phyloP scores from a whole-genome alignment of 176 grass and related monocot species.

The Guadua angustifolia region DNA sequence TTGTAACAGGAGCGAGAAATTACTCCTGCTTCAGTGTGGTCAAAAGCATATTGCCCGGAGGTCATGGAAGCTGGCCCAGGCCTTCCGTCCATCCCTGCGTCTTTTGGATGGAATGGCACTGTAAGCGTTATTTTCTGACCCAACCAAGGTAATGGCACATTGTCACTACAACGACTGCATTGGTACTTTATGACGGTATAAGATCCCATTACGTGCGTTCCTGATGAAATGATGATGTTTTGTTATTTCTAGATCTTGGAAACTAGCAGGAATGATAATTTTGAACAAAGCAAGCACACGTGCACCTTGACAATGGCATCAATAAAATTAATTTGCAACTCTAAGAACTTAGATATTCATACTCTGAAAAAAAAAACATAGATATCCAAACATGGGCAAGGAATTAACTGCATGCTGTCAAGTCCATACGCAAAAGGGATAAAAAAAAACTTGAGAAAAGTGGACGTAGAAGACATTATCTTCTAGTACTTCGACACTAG shows the following conservation, averaged over 20 bases:
- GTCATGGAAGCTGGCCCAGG: too few relatives aligned
- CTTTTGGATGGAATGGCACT: too few relatives aligned
- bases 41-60: too few relatives aligned
- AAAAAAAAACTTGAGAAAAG: too few relatives aligned
- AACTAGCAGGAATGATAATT: slow-evolving; percentile 33
- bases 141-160: neutral
- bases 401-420: neutral
- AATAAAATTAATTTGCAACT: slow-evolving; percentile 10
- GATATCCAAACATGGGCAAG: neutral
- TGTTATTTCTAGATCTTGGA: slow-evolving; percentile 21
- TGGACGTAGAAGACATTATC: too few relatives aligned
- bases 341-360: neutral
- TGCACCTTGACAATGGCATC: neutral
- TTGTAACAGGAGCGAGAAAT: too few relatives aligned
- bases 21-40: too few relatives aligned
- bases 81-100: too few relatives aligned
- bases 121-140: neutral
- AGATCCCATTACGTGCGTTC: neutral
- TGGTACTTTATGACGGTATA: neutral
- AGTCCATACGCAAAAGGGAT: too few relatives aligned
- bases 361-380: neutral
- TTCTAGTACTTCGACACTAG: neutral
- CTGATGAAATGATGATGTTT: slow-evolving; percentile 1
- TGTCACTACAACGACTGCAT: neutral
- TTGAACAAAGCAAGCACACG: slow-evolving; percentile 11